Evolutionary conservation across 192 early-diverging fungal genomes (phyloP), one percentile per base, ranked within the genome.

Genomic region (Rhizoclosmatium globosum): DNA sequence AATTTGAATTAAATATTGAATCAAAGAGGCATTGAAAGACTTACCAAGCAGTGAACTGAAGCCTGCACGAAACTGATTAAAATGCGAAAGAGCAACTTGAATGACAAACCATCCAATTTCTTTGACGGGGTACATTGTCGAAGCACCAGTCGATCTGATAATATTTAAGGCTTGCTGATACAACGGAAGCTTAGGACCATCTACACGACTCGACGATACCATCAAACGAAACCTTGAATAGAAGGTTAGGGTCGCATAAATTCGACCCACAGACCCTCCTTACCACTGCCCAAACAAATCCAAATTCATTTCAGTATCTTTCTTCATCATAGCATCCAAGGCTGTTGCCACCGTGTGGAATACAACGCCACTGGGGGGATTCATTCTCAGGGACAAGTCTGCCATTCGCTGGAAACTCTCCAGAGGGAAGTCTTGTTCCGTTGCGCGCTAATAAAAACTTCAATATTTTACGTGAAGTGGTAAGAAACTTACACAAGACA

Each of bases 241-340:
- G n/a, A n/a, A n/a, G n/a, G n/a, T n/a, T n/a, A n/a, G n/a, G n/a
- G n/a, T n/a, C n/a, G n/a, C n/a, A n/a, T n/a, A n/a, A n/a, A n/a
- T n/a, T n/a, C n/a, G n/a, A n/a, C n/a, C n/a, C n/a, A n/a, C n/a
- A n/a, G n/a, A n/a, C 4, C 9, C 7, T 15, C 13, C 74, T 31
- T 3, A 76, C 74, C 74, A 76, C 48, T 76, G 45, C 11, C 44
- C 64, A 41, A 76, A 76, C n/a, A 66, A 45, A 21, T 66, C 13
- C 11, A 76, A 45, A 31, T 76, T 66, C 7, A 76, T 38, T 9
- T 76, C 62, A 21, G 21, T 43, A 9, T 76, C 17, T 31, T 66
- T n/a, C 46, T 66, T 76, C 74, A 76, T 76, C 74, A 76, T 76
- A n/a, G 46, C 61, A n/a, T 19, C 74, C 64, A 76, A 58, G 17